These are phyloP conservation scores for Amanita rubescens DNA, from an alignment of 768 basidiomycete genomes.

Conservation along the genomic window DNA sequence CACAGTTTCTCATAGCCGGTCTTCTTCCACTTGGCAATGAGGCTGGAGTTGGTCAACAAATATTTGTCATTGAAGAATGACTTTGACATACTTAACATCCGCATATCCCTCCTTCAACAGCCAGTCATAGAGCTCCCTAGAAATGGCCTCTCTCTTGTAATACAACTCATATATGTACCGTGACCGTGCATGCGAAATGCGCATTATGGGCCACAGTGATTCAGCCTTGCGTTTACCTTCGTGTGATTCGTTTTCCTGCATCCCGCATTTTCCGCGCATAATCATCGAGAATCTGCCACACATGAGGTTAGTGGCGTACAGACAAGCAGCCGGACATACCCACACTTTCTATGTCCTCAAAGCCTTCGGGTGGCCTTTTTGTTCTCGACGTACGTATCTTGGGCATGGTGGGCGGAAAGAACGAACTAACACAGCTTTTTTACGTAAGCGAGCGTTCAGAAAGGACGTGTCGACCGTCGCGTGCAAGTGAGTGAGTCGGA, in stretches of 20 bases:
- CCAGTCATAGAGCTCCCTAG: slow-evolving; percentile 94
- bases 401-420: slow-evolving; percentile 55
- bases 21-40: slow-evolving; percentile 99
- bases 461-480: neutral
- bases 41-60: slow-evolving; percentile 34
- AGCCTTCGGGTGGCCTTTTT: slow-evolving; percentile 92
- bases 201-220: slow-evolving; percentile 96
- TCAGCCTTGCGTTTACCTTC: slow-evolving; percentile 96
- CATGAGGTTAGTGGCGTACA: neutral
- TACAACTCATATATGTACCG: slow-evolving; percentile 97
- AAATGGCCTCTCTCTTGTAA: slow-evolving; percentile 96
- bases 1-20: slow-evolving; percentile 97
- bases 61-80: neutral
- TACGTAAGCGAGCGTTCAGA: slow-evolving; percentile 13
- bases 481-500: neutral
- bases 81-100: slow-evolving; percentile 73
- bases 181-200: slow-evolving; percentile 92
- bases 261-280: slow-evolving; percentile 99
- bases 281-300: slow-evolving; percentile 82
- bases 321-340: slow-evolving; percentile 15
- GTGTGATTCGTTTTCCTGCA: slow-evolving; percentile 96
- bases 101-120: slow-evolving; percentile 94
- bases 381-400: slow-evolving; percentile 91
- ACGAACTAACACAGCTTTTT: neutral
- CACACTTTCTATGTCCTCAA: slow-evolving; percentile 85